These are phyloP conservation scores for Mucor saturninus DNA, from an alignment of 371 early-diverging fungal genomes.

Conservation along the genomic window DNA sequence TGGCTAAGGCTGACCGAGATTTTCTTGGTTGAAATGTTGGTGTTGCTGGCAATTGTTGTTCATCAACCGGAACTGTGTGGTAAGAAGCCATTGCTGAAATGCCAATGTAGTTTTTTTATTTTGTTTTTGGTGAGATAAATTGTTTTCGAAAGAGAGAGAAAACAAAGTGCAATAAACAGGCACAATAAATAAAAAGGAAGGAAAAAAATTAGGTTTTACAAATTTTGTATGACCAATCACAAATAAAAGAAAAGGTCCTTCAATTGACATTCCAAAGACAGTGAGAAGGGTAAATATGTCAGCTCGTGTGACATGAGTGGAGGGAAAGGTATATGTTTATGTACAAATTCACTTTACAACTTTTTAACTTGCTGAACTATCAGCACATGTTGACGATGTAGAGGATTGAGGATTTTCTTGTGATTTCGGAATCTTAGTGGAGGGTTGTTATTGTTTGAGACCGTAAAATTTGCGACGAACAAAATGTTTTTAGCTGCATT, in stretches of 20 bases:
- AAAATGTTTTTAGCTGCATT: no score
- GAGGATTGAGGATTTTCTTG: no score
- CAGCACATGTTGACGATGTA: no score
- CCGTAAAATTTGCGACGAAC: no score
- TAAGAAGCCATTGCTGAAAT: constrained; percentile 31
- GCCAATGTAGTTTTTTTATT: not conserved
- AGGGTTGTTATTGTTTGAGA: no score
- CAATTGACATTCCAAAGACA: no score
- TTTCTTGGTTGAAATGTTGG: constrained; percentile 17
- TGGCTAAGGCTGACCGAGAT: constrained; percentile 39
- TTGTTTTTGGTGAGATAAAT: not conserved
- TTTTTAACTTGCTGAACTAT: no score
- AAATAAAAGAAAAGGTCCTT: not conserved
- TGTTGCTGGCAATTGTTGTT: constrained; percentile 17
- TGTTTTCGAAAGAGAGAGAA: not conserved
- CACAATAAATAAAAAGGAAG: constrained; percentile 1
- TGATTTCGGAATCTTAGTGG: no score
- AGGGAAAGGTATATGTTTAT: no score
- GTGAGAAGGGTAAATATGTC: no score
- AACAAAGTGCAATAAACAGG: not conserved
- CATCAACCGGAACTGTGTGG: constrained; percentile 35
- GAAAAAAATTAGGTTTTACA: constrained; percentile 1
- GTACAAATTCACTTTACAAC: no score
- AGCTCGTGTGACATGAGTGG: no score
- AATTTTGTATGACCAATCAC: not conserved